Conservation (phyloP, 768 basidiomycete genomes). For the Leccinum arenicola region DNA sequence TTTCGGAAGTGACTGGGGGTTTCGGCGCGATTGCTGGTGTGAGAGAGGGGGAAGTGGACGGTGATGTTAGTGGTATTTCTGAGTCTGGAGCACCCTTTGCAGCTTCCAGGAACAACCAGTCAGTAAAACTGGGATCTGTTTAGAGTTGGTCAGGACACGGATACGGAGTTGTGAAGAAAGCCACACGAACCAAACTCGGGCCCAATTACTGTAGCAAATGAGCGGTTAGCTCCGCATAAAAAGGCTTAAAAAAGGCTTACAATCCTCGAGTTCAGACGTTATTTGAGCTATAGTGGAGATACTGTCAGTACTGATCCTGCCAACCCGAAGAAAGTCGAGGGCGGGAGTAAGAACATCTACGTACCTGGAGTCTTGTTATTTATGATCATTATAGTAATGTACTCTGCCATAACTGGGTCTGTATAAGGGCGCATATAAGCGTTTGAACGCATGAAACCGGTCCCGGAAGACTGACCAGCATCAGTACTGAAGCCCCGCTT, state of each 20-base stretch:
- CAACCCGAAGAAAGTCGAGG: neutral
- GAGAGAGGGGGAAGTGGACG: slow-evolving; percentile 24
- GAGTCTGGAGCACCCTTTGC: slow-evolving; percentile 62
- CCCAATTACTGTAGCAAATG: slow-evolving; percentile 57
- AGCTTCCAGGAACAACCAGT: slow-evolving; percentile 84
- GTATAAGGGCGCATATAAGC: slow-evolving; percentile 7
- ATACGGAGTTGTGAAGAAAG: slow-evolving; percentile 2
- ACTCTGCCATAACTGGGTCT: slow-evolving; percentile 94
- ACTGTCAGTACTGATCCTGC: slow-evolving; percentile 4
- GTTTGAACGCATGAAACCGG: slow-evolving; percentile 4
- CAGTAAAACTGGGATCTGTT: slow-evolving; percentile 79
- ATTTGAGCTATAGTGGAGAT: slow-evolving; percentile 62
- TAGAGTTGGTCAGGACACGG: neutral
- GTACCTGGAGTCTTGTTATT: slow-evolving; percentile 82
- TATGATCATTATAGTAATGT: slow-evolving; percentile 93
- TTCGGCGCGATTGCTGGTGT: slow-evolving; percentile 26
- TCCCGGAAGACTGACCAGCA: slow-evolving; percentile 49
- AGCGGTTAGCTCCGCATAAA: slow-evolving; percentile 14
- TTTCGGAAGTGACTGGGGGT: slow-evolving; percentile 29
- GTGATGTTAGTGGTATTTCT: slow-evolving; percentile 37
- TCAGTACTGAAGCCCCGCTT: slow-evolving; percentile 72
- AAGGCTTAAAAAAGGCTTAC: slow-evolving; percentile 36
- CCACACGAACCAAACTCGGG: slow-evolving; percentile 64
- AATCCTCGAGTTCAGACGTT: slow-evolving; percentile 81
- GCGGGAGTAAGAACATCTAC: slow-evolving; percentile 22